Base-by-base conservation (phyloP, 2,329 filamentous ascomycete species). In the Didymella exigua region DNA sequence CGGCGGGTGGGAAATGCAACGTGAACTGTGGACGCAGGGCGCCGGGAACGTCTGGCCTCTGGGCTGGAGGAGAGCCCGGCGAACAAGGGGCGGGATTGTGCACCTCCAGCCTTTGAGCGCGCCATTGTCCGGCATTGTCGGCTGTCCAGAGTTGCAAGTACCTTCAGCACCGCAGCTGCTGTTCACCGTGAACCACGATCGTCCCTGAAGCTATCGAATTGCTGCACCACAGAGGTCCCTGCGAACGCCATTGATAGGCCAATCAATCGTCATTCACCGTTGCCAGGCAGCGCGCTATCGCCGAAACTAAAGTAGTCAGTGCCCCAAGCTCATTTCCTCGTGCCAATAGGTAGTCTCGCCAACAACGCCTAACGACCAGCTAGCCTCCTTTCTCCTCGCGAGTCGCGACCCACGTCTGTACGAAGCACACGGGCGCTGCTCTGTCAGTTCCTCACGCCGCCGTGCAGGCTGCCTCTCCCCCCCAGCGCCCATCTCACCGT, bases 401-500 rank as follows among this genome's bases (percentile, higher is more conserved):
- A 36, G 16, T 42, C 34, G 37, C 50, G 44, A 55, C 52, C 41
- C 52, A 47, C 45, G 26, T 18, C 45, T 30, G 40, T 45, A 45
- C 52, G 45, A 46, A 50, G 52, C 52, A 45, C 41, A 50, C 56
- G 40, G 55, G 47, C 57, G 42, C 48, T 51, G 46, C 47, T 48
- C 40, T 31, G 54, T 52, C 58, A 55, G 57, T 62, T 49, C 34
- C 57, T 57, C 42, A 41, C 59, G 57, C 55, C 58, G 49, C 50
- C 45, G 54, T 49, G 54, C 58, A 61, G 65, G 54, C 60, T 62
- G 60, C 46, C 49, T 43, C 53, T 54, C 54, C 52, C 54, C 30
- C 37, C 36, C 61, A 55, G 58, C 61, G 51, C 54, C 54, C 55
- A 60, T 58, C 71, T 74, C 66, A 73, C 72, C 70, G 55, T 70